phyloP scores from a whole-genome alignment of 108 stramenopile species.

The Nitzschia sp. region DNA sequence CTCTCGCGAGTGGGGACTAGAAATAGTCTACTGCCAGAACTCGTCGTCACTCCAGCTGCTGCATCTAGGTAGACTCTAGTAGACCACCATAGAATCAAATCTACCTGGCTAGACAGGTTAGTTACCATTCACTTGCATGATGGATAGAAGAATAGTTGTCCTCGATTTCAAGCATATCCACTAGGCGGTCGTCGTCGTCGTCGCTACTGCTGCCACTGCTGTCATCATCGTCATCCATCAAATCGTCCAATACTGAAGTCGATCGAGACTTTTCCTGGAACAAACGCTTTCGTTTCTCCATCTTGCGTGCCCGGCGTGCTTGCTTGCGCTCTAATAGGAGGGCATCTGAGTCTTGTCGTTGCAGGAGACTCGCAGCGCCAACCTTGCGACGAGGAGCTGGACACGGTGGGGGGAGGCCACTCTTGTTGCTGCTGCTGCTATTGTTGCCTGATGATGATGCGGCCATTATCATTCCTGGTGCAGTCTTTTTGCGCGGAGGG shows the following conservation, averaged over 20 bases:
- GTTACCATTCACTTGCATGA: not conserved
- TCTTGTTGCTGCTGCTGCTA: not conserved
- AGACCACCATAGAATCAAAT: no score
- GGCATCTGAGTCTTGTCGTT: not conserved
- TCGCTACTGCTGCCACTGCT: not conserved
- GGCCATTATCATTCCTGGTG: not conserved
- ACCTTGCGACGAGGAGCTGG: slow-evolving; percentile 8
- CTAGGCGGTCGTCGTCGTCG: not conserved
- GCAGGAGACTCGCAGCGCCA: slow-evolving; percentile 5
- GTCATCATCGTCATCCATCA: slow-evolving; percentile 30
- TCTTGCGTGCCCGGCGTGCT: slow-evolving; percentile 2
- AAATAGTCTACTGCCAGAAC: no score
- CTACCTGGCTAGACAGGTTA: no score
- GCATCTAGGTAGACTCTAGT: no score
- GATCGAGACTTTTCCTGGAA: slow-evolving; percentile 27
- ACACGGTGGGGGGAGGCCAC: slow-evolving; percentile 29
- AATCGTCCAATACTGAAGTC: slow-evolving; percentile 26
- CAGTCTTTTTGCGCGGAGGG: not conserved
- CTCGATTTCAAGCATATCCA: not conserved
- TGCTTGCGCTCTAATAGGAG: slow-evolving; percentile 9
- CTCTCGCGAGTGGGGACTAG: no score
- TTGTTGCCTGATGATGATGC: not conserved
- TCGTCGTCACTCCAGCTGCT: no score
- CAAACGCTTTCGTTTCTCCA: slow-evolving; percentile 15
- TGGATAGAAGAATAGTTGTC: not conserved